Evolutionary conservation across 331 rosid genomes (phyloP).

Genomic region (Quercus tomentella): DNA sequence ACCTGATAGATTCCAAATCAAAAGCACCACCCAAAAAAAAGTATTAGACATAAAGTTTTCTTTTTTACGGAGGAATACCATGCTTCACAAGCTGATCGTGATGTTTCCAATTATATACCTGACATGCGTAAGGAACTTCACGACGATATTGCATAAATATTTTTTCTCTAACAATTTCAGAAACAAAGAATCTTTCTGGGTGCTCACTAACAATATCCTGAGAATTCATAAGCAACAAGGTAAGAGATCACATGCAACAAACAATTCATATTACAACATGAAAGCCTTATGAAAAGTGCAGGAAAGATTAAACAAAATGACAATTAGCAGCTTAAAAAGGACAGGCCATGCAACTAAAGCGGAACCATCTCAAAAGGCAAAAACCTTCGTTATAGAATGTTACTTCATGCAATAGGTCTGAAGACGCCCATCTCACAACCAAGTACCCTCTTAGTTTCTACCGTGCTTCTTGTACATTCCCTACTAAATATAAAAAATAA

Average conservation of each 20-base stretch:
- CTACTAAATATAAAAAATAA: neutral
- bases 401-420: neutral
- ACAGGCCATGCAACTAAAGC: too few species aligned
- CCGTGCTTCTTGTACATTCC: neutral
- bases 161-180: constrained; percentile 92
- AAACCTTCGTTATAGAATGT: neutral
- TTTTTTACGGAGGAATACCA: neutral
- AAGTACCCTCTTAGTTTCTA: neutral
- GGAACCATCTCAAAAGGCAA: neutral
- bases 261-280: constrained; percentile 2
- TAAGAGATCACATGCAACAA: constrained; percentile 16
- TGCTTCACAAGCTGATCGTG: constrained; percentile 10
- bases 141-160: constrained; percentile 88
- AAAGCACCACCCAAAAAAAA: neutral
- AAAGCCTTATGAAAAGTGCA: neutral
- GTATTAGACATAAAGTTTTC: neutral
- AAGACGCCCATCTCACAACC: neutral
- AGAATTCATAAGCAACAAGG: constrained; percentile 26
- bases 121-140: constrained; percentile 92
- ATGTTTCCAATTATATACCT: constrained; percentile 44
- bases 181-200: constrained; percentile 90
- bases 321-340: neutral
- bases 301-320: neutral
- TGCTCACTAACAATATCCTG: constrained; percentile 96
- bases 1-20: constrained; percentile 44